These are phyloP conservation scores for Dioscorea cayenensis DNA, from an alignment of 116 monocot genomes.

Conservation along the genomic window DNA sequence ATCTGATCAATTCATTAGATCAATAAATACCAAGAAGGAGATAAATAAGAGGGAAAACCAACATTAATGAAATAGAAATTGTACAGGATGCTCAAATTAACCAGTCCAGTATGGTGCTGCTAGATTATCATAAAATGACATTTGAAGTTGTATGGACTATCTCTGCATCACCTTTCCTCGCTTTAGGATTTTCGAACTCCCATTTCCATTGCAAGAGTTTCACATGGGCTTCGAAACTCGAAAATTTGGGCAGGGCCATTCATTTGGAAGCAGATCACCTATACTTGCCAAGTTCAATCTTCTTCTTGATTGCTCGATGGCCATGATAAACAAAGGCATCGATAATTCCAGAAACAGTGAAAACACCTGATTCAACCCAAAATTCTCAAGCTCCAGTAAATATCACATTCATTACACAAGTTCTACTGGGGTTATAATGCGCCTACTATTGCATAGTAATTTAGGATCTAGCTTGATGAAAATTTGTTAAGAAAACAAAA, in stretches of 20 bases:
- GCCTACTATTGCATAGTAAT: background rate
- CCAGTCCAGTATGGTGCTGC: background rate
- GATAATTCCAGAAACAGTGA: conserved; percentile 90
- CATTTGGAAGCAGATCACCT: conserved; percentile 22
- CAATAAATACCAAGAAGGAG: too few species aligned
- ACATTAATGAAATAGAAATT: too few species aligned
- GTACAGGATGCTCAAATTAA: background rate
- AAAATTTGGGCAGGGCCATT: background rate
- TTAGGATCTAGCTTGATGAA: background rate
- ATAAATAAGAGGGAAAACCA: too few species aligned
- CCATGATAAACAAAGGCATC: conserved; percentile 92
- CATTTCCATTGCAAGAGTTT: background rate
- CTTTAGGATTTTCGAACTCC: background rate
- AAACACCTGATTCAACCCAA: conserved; percentile 52
- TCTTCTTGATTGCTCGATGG: conserved; percentile 84
- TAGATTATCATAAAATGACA: background rate
- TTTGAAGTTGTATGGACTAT: background rate
- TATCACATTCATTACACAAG: background rate
- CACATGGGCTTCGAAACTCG: background rate
- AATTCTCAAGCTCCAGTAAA: background rate
- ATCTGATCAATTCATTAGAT: too few species aligned
- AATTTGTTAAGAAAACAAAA: background rate
- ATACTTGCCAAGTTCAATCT: conserved; percentile 83
- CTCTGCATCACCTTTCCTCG: background rate
- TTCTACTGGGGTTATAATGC: background rate